Evolutionary conservation across 2,329 filamentous ascomycete genomes (phyloP), one percentile per base, ranked within the genome.

Genomic region (Sarocladium brachiariae): DNA sequence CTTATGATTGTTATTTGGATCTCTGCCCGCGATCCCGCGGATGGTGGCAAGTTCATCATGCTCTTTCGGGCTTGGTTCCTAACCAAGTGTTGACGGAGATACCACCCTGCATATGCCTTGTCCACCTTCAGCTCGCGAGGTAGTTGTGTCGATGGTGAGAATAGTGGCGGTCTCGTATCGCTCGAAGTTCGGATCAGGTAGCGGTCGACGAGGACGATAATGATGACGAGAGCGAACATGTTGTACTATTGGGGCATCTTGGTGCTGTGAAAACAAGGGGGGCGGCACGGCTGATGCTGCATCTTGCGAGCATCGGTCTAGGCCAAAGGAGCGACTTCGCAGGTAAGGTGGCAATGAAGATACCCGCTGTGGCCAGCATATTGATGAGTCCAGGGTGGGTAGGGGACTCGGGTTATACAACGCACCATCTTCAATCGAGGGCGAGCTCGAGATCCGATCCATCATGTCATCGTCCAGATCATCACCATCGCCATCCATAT

Each of bases 391-490:
- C 18, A 41, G n/a, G 23, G 37, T 16, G 18, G n/a, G 34, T 8
- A 21, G n/a, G 49, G 35, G 37, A 11, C 3, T 23, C 7, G 14
- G 16, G 48, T 63, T 64, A 70, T 68, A 70, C 72, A 75, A 93
- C 90, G 79, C 84, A 99, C 92, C 92, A 86, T 97, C 92, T 76
- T 95, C 90, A 70, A 99, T 99, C 61, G 92, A 97, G 65, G 93
- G 93, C 61, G 92, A 97, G 70, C 91, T 97, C 62, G 92, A 97
- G 58, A 99, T 96, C 70, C 93, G 93, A 74, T 97, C 93, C 87
- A 95, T 89, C 83, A 96, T 84, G 68, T 97, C 92, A 69, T 96
- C 77, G 63, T 95, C 90, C 66, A 90, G 72, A 60, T 87, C 80
- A 59, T 87, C 86, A 54, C 88, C 87, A 46, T 81, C 82, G 57